These are phyloP conservation scores for Boletus speciosus DNA, from an alignment of 768 basidiomycete genomes.

Conservation along the genomic window DNA sequence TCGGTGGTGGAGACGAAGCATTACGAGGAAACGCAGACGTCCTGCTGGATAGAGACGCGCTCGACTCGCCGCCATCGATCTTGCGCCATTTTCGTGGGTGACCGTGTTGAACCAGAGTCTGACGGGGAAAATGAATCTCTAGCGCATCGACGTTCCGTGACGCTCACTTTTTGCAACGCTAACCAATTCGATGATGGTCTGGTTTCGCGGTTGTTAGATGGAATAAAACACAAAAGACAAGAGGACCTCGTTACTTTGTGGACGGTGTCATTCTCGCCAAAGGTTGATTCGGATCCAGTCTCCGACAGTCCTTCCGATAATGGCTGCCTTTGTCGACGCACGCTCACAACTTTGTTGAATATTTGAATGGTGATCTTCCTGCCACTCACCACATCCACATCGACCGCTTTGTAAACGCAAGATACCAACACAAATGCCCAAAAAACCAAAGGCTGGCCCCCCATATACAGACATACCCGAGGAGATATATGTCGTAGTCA, in stretches of 20 bases:
- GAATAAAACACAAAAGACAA: background rate
- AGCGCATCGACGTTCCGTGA: background rate
- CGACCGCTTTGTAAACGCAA: background rate
- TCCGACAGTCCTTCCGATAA: constrained; percentile 12
- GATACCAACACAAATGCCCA: constrained; percentile 14
- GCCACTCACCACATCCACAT: constrained; percentile 1
- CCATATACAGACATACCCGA: constrained; percentile 24
- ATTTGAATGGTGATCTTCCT: background rate
- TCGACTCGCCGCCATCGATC: constrained; percentile 6
- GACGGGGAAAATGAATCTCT: background rate
- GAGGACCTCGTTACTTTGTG: constrained; percentile 12
- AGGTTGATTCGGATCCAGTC: constrained; percentile 9
- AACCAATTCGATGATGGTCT: constrained; percentile 56
- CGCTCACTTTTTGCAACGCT: constrained; percentile 48
- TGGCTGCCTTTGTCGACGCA: background rate
- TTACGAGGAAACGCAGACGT: constrained; percentile 1
- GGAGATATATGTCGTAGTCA: constrained; percentile 24
- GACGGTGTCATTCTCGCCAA: constrained; percentile 5
- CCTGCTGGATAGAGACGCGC: background rate
- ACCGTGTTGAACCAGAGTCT: constrained; percentile 11
- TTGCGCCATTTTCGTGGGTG: constrained; percentile 20
- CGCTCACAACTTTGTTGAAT: background rate
- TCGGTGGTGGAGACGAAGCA: constrained; percentile 1
- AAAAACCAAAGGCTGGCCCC: constrained; percentile 22
- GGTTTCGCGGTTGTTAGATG: constrained; percentile 2